phyloP scores from a whole-genome alignment of 2,329 filamentous ascomycete species.

The Curvularia spicifera region DNA sequence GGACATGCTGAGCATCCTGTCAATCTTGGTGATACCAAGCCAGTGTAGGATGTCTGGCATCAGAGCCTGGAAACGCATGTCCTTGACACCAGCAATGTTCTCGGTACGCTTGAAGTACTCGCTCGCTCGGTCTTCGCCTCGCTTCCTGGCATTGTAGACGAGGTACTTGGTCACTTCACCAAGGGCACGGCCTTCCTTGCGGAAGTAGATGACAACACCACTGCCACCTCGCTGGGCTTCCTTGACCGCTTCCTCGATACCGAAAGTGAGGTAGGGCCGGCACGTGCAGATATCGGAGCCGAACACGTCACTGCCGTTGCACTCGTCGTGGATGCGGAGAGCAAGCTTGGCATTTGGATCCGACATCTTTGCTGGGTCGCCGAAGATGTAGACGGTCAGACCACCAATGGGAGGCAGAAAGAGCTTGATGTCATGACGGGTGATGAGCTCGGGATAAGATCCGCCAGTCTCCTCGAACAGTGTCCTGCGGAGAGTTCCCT shows the following conservation, averaged over 20 bases:
- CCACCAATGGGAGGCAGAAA: slow-evolving; percentile 96
- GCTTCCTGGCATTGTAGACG: slow-evolving; percentile 81
- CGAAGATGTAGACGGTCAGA: slow-evolving; percentile 95
- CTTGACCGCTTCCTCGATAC: slow-evolving; percentile 96
- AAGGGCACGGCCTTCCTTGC: slow-evolving; percentile 92
- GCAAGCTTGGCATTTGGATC: slow-evolving; percentile 82
- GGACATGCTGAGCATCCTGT: slow-evolving; percentile 98
- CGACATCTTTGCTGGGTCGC: slow-evolving; percentile 91
- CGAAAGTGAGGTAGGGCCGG: slow-evolving; percentile 92
- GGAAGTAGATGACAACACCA: slow-evolving; percentile 97
- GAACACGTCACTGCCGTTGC: slow-evolving; percentile 97
- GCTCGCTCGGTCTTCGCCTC: slow-evolving; percentile 77
- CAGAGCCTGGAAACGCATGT: slow-evolving; percentile 96
- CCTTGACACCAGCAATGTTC: slow-evolving; percentile 94
- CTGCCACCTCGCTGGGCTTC: slow-evolving; percentile 93
- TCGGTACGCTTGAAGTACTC: slow-evolving; percentile 98
- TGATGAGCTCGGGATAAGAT: slow-evolving; percentile 96
- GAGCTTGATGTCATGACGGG: slow-evolving; percentile 89
- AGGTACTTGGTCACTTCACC: slow-evolving; percentile 92
- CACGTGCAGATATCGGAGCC: slow-evolving; percentile 98
- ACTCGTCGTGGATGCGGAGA: slow-evolving; percentile 84
- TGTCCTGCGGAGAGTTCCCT: slow-evolving; percentile 82
- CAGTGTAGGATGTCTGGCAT: slow-evolving; percentile 99
- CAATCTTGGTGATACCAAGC: slow-evolving; percentile 98
- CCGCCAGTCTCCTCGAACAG: slow-evolving; percentile 96